phyloP scores from a whole-genome alignment of 2,329 filamentous ascomycete genomes.

The Scedosporium boydii region DNA sequence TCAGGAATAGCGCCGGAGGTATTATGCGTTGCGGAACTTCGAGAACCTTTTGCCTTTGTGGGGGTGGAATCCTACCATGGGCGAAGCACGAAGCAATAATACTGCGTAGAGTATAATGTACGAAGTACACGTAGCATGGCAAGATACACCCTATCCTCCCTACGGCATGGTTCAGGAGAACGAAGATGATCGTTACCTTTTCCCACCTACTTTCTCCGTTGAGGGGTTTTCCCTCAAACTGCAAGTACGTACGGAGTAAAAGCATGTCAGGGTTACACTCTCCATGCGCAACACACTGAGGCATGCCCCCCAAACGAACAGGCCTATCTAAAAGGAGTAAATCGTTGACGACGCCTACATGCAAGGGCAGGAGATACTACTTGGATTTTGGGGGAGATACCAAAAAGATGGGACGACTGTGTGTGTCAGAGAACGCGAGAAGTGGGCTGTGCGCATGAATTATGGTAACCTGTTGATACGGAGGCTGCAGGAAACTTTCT shows the following conservation, averaged over 20 bases:
- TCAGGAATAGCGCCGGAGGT: no score
- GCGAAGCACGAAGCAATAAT: no score
- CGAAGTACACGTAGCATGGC: neutral
- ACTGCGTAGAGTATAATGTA: neutral
- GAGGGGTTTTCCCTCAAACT: no score
- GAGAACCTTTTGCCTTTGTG: no score
- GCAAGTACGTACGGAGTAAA: neutral
- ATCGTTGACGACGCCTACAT: no score
- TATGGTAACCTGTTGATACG: neutral
- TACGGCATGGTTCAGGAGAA: neutral
- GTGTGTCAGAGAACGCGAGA: neutral
- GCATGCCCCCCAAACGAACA: neutral
- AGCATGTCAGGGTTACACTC: neutral
- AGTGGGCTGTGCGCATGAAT: conserved; percentile 5
- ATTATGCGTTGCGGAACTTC: no score
- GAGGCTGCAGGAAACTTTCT: no score
- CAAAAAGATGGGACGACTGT: neutral
- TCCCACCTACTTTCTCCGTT: neutral
- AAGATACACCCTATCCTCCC: neutral
- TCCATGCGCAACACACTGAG: neutral
- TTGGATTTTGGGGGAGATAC: neutral
- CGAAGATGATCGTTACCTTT: neutral
- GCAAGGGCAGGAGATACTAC: neutral
- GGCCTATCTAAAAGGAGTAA: neutral
- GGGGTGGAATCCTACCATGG: no score